These are phyloP conservation scores for Phytophthora sp. DNA, from an alignment of 352 stramenopile species.

Conservation along the genomic window DNA sequence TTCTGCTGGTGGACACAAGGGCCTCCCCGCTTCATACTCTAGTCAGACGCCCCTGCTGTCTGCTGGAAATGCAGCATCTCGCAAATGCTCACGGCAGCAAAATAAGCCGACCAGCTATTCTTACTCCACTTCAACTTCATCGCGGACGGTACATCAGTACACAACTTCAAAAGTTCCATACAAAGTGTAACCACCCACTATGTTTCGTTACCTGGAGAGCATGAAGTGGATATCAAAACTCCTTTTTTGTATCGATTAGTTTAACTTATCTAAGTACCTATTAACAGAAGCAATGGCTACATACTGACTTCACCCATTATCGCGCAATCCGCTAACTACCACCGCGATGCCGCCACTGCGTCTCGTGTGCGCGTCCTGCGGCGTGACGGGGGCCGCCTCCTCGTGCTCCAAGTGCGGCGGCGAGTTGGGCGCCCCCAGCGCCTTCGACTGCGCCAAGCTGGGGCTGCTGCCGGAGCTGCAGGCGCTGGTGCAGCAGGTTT, in stretches of 20 bases:
- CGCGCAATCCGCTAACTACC: not conserved
- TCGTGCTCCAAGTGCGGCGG: constrained; percentile 51
- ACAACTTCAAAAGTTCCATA: not conserved
- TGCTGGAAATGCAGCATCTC: constrained; percentile 22
- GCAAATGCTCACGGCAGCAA: not conserved
- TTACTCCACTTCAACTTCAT: constrained; percentile 2
- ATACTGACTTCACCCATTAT: constrained; percentile 8
- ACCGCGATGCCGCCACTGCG: constrained; percentile 16
- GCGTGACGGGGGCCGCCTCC: constrained; percentile 7
- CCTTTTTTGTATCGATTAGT: too few relatives aligned
- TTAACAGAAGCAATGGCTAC: not conserved
- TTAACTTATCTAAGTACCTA: constrained; percentile 1
- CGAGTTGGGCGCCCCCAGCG: constrained; percentile 38
- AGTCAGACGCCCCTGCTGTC: constrained; percentile 3
- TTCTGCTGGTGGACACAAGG: constrained; percentile 24
- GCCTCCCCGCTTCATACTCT: constrained; percentile 36
- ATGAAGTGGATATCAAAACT: too few relatives aligned
- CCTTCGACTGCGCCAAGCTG: constrained; percentile 71
- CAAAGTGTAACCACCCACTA: too few relatives aligned
- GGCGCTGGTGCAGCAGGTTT: constrained; percentile 55
- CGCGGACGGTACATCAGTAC: too few relatives aligned
- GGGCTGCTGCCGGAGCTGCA: constrained; percentile 67
- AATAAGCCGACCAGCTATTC: constrained; percentile 20
- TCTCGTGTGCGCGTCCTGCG: constrained; percentile 45
- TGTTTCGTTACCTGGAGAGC: too few relatives aligned